phyloP scores from a whole-genome alignment of 257 asterid species.

The Coffea eugenioides region DNA sequence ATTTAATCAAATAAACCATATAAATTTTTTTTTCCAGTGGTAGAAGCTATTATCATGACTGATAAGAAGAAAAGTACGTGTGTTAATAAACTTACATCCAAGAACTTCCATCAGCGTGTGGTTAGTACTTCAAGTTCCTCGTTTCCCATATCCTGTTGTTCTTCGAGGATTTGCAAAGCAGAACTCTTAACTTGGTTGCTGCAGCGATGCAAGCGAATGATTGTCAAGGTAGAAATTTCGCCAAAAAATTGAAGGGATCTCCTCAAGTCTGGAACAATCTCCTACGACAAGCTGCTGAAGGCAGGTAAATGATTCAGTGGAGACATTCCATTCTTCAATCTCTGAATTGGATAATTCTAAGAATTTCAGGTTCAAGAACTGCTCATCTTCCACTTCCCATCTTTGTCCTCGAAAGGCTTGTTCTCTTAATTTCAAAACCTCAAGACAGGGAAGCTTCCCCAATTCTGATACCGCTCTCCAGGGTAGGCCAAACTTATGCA shows the following conservation, averaged over 20 bases:
- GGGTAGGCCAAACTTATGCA: neutral
- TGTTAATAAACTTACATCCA: too few species aligned
- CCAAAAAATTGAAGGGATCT: constrained; percentile 1
- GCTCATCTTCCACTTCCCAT: neutral
- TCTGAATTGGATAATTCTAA: neutral
- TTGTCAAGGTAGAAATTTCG: neutral
- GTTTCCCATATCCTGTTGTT: neutral
- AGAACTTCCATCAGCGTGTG: neutral
- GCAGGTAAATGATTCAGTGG: neutral
- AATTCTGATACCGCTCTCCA: constrained; percentile 7
- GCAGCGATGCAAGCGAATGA: neutral
- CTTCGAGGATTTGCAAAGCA: neutral
- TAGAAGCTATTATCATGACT: too few species aligned
- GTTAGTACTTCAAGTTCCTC: neutral
- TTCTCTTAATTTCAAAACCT: neutral
- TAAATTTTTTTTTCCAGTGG: too few species aligned
- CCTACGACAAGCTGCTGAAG: neutral
- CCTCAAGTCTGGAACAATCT: neutral
- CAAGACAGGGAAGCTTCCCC: neutral
- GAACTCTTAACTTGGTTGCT: neutral
- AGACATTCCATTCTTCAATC: neutral
- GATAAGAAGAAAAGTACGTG: too few species aligned
- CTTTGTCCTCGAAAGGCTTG: neutral
- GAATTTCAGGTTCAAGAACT: constrained; percentile 3
- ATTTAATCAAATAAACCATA: too few species aligned